Conservation (phyloP, 352 stramenopile species). For the Pythium aquatile region DNA sequence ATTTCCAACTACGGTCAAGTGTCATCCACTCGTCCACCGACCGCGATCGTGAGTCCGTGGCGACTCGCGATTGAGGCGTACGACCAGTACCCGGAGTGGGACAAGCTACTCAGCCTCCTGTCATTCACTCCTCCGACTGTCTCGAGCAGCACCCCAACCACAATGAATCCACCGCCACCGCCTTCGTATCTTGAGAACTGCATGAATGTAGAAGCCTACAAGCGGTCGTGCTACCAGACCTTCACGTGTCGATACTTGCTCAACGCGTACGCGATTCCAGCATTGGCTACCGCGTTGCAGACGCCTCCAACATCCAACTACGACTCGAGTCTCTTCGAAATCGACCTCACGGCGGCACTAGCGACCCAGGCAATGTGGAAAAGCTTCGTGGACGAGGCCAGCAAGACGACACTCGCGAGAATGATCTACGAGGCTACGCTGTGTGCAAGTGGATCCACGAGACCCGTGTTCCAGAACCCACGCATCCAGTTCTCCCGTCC, state of each 20-base stretch:
- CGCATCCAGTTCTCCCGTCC: constrained; percentile 2
- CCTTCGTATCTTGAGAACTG: constrained; percentile 1
- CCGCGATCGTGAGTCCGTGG: background rate
- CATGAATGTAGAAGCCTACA: background rate
- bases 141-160: background rate
- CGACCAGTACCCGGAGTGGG: constrained; percentile 14
- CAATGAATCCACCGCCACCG: background rate
- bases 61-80: constrained; percentile 3
- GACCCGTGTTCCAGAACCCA: too few relatives aligned
- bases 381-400: background rate
- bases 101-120: constrained; percentile 12
- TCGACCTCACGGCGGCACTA: constrained; percentile 3
- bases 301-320: background rate
- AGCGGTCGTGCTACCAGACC: background rate
- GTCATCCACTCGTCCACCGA: background rate
- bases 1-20: background rate
- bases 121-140: background rate
- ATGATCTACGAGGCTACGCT: constrained; percentile 8
- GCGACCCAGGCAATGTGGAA: constrained; percentile 5
- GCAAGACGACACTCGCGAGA: background rate
- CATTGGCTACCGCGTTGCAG: background rate
- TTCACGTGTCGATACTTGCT: constrained; percentile 16
- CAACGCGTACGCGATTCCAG: background rate
- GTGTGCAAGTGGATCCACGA: background rate
- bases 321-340: background rate